Evolutionary conservation across 1,284 basidiomycete genomes (phyloP), one percentile per base, ranked within the genome.

Genomic region (Ceratobasidium sp.): DNA sequence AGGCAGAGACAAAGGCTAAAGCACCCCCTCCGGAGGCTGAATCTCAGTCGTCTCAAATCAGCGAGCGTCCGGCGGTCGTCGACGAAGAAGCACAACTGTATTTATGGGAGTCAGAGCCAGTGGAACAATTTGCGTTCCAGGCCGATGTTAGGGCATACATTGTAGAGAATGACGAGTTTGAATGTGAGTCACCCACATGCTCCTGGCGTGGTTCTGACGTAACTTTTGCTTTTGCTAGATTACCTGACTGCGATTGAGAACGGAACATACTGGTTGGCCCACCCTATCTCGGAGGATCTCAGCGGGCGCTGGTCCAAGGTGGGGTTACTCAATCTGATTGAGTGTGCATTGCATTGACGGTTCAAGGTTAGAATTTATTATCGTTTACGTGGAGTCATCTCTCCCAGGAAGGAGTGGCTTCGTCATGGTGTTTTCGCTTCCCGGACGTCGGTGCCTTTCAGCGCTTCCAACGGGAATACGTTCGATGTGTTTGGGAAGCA

Each of bases 351-450:
- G 46, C 23, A 42, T 27, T 64, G 27, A 56, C 41, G 11, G 56
- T 29, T 49, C 21, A 21, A 76, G 58, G 72, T 73, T 49, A 71
- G 71, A 70, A 71, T 30, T 57, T 69, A 5, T 73, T 77, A 42
- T 91, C 93, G 1, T 84, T 96, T 72, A 95, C 95, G 30, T 95
- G 92, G 92, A 94, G 93, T 73, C 78, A 89, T 74, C 79, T 86
- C 70, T 82, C 82, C 52, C 83, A 84, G n/a, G 81, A 83, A 62
- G 84, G 87, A 42, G 77, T 14, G 77, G 79, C 23, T 83, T 86
- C 74, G 87, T 84, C 93, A 69, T 95, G 94, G 93, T 86, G 91
- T 68, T 82, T 98, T 74, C 83, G 87, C 71, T 95, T 97, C 76
- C 74, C 77, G 4, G 79, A 80, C 14, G 76, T 82, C 69, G 85